Evolutionary conservation across 176 grass and related monocot species (phyloP).

Genomic region (Puccinellia tenuiflora): DNA sequence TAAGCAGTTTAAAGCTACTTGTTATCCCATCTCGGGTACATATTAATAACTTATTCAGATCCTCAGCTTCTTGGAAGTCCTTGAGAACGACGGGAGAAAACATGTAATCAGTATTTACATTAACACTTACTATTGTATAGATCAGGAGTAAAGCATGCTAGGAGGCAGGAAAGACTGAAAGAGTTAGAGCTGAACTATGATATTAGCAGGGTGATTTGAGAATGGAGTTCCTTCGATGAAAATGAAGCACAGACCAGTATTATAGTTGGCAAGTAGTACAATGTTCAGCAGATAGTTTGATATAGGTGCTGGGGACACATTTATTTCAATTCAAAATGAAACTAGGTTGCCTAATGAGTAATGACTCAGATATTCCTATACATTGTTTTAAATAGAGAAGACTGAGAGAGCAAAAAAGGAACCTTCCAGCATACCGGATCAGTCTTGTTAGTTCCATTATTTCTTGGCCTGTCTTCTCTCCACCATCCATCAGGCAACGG

Average conservation of each 20-base stretch:
- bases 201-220: neutral
- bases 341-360: neutral
- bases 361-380: neutral
- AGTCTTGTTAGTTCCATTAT: constrained; percentile 9
- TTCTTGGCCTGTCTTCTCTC: constrained; percentile 48
- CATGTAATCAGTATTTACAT: neutral
- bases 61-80: neutral
- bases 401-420: neutral
- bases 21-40: neutral
- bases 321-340: neutral
- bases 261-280: neutral
- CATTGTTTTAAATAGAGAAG: neutral
- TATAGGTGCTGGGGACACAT: neutral
- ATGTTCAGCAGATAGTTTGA: constrained; percentile 1
- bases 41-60: neutral
- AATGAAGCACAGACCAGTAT: neutral
- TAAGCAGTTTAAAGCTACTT: neutral
- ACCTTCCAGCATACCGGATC: constrained; percentile 34
- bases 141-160: neutral
- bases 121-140: neutral
- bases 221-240: neutral
- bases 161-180: neutral
- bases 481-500: constrained; percentile 39
- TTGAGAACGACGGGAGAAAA: neutral
- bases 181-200: neutral